A percentile compares a stretch with the other conserved stretches of the same genome.
Evolutionary conservation across 2,329 filamentous ascomycete genomes (phyloP).

Genomic region (Gnomoniopsis sp.): DNA sequence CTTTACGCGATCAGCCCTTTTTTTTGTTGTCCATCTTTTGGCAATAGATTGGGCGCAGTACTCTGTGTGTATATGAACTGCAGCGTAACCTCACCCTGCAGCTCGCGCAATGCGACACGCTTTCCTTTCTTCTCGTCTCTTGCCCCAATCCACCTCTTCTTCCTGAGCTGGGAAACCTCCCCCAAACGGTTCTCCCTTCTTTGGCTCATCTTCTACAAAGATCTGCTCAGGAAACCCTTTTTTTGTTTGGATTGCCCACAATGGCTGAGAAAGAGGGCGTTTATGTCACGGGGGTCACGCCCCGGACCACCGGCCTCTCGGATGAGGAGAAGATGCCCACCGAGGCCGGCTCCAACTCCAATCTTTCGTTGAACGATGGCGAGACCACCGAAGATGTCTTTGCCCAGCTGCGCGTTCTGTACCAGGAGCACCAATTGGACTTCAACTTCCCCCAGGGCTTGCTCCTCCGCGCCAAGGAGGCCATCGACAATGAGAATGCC

Average conservation of each 20-base stretch:
- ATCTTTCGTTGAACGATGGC: not conserved
- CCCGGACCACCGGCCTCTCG: not conserved
- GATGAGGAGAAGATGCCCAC: conserved; percentile 4
- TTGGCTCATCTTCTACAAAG: not conserved
- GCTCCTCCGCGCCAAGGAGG: conserved; percentile 1
- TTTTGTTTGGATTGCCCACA: too few relatives aligned
- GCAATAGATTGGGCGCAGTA: not conserved
- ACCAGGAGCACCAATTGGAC: conserved; percentile 10
- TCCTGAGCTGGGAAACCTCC: not conserved
- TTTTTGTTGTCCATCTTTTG: too few relatives aligned
- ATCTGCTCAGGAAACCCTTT: not conserved
- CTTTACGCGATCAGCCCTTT: not conserved
- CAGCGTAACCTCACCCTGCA: not conserved
- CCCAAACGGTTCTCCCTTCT: not conserved
- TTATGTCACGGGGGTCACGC: conserved; percentile 1
- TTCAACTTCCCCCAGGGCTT: conserved; percentile 9
- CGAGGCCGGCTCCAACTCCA: not conserved
- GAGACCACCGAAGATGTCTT: conserved; percentile 4
- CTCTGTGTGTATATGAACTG: not conserved
- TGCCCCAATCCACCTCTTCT: not conserved
- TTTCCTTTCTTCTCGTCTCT: not conserved
- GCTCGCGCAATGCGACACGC: not conserved
- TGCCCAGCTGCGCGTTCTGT: conserved; percentile 8
- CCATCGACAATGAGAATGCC: conserved; percentile 8
- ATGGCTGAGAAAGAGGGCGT: conserved; percentile 7